Percentiles rank a stretch among this genome's conserved stretches.
Evolutionary conservation across 108 stramenopile species (phyloP).

Genomic region (Cyclostephanos invisitatus): DNA sequence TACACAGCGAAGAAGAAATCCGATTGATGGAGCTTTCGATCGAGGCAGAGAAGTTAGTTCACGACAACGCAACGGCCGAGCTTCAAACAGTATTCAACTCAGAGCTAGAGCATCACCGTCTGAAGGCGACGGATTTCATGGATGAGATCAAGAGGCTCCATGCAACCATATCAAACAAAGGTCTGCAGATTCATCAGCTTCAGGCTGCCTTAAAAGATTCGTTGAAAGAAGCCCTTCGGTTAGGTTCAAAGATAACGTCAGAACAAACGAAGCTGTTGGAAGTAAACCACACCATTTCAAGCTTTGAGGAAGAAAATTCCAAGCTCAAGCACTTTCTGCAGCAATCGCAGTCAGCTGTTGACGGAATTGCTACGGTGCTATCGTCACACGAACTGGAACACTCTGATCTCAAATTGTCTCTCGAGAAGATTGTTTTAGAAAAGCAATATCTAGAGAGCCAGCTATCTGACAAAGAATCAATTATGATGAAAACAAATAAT

Average conservation of each 20-base stretch:
- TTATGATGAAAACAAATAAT: constrained; percentile 14
- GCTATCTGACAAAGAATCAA: constrained; percentile 21
- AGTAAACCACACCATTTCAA: constrained; percentile 20
- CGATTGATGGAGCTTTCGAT: background rate
- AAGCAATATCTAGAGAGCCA: constrained; percentile 18
- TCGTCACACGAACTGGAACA: constrained; percentile 1
- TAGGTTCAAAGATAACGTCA: constrained; percentile 25
- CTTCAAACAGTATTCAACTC: constrained; percentile 18
- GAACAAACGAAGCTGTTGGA: constrained; percentile 27
- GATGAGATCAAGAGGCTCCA: constrained; percentile 22
- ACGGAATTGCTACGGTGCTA: background rate
- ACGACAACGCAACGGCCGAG: constrained; percentile 8
- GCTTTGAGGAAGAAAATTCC: constrained; percentile 29
- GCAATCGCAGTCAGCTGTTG: constrained; percentile 15
- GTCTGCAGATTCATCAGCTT: constrained; percentile 27
- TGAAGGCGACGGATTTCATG: background rate
- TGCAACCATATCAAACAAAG: constrained; percentile 9
- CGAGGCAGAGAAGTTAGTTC: constrained; percentile 8
- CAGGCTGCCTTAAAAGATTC: constrained; percentile 27
- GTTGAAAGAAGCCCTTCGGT: constrained; percentile 24
- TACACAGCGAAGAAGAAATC: background rate
- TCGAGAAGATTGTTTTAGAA: constrained; percentile 14
- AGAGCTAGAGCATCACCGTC: constrained; percentile 11
- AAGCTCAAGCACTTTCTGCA: constrained; percentile 30
- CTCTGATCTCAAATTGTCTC: constrained; percentile 12